phyloP scores from a whole-genome alignment of 495 filamentous ascomycete species.

The Aspergillus mulundensis region DNA sequence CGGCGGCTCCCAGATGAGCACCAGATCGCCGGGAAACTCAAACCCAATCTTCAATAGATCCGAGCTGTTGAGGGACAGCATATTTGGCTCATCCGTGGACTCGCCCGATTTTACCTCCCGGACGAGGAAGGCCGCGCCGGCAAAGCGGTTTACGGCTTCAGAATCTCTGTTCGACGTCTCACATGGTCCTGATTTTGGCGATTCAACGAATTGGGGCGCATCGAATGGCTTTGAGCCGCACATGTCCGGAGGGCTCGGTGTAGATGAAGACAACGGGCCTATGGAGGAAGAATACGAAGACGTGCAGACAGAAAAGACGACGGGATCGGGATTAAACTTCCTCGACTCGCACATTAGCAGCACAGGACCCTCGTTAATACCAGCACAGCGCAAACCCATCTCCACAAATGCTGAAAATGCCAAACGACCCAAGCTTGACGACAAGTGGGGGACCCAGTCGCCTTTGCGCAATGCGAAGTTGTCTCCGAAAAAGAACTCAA shows the following conservation, averaged over 20 bases:
- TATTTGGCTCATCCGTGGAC: conserved; percentile 41
- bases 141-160: conserved; percentile 24
- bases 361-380: conserved; percentile 16
- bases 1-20: conserved; percentile 60
- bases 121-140: conserved; percentile 23
- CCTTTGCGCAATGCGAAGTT: conserved; percentile 36
- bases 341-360: conserved; percentile 33
- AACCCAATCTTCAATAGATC: conserved; percentile 40
- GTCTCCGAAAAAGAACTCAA: conserved; percentile 45
- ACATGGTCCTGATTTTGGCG: conserved; percentile 42
- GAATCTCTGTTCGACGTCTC: conserved; percentile 35
- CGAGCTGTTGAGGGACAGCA: conserved; percentile 39
- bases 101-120: conserved; percentile 35
- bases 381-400: conserved; percentile 34
- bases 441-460: conserved; percentile 37
- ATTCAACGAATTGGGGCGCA: conserved; percentile 27
- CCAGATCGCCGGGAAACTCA: conserved; percentile 33
- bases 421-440: conserved; percentile 44
- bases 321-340: conserved; percentile 26
- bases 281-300: conserved; percentile 34
- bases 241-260: conserved; percentile 32
- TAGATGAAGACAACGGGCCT: conserved; percentile 23
- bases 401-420: conserved; percentile 41
- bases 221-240: conserved; percentile 31
- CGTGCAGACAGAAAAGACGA: conserved; percentile 19